phyloP scores from a whole-genome alignment of 2,329 filamentous ascomycete genomes.

The Paraconiothyrium sp. region DNA sequence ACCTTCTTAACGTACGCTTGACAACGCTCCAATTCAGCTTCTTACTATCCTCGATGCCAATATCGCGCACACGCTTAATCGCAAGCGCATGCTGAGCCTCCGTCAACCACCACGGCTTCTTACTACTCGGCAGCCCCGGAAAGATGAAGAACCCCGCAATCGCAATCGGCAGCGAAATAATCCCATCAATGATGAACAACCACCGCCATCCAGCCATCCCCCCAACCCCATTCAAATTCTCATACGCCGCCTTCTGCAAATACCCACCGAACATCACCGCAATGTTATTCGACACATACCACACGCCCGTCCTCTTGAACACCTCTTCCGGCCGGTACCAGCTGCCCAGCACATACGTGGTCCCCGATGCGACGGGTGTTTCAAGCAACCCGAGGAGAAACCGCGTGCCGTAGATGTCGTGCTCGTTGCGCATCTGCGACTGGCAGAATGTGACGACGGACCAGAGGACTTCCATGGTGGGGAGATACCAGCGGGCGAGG shows the following conservation, averaged over 20 bases:
- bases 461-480: conserved; percentile 54
- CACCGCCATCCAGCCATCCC: conserved; percentile 61
- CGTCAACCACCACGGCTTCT: conserved; percentile 60
- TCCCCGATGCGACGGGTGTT: conserved; percentile 49
- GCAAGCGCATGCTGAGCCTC: conserved; percentile 45
- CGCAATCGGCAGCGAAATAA: conserved; percentile 66
- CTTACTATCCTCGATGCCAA: conserved; percentile 49
- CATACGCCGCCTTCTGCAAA: conserved; percentile 64
- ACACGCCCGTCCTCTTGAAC: conserved; percentile 65
- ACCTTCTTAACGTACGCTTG: conserved; percentile 57
- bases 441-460: conserved; percentile 53
- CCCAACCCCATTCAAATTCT: conserved; percentile 59
- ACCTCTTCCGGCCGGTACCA: conserved; percentile 58
- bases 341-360: conserved; percentile 48
- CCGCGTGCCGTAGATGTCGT: conserved; percentile 52
- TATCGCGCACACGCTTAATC: conserved; percentile 38
- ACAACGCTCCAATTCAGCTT: conserved; percentile 56
- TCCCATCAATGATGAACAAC: conserved; percentile 68
- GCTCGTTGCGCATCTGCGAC: conserved; percentile 49
- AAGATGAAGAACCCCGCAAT: conserved; percentile 65
- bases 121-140: conserved; percentile 61
- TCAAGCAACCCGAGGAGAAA: conserved; percentile 51
- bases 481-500: conserved; percentile 49
- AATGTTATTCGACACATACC: conserved; percentile 63
- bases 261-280: conserved; percentile 68